Evolutionary conservation across 2,329 filamentous ascomycete species (phyloP).

Genomic region (Pseudocercospora vitis): DNA sequence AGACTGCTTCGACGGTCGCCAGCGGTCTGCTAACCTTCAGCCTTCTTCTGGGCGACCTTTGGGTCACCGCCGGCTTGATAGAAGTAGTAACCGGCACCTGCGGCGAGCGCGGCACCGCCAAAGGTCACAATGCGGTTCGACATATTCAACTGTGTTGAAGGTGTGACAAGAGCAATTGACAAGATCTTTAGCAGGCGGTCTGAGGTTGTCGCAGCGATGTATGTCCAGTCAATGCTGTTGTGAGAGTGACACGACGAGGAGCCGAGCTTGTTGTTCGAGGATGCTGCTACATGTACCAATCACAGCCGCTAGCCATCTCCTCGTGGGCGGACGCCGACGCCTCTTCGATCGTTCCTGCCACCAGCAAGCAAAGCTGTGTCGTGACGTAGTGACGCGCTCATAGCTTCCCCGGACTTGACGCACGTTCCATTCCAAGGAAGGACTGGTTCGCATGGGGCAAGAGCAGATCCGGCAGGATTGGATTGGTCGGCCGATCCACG

Average conservation of each 20-base stretch:
- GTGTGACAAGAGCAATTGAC: constrained; percentile 7
- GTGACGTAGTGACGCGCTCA: neutral
- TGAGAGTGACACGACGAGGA: neutral
- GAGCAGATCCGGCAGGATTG: neutral
- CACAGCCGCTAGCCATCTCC: constrained; percentile 1
- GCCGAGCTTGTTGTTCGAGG: neutral
- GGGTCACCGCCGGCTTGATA: constrained; percentile 81
- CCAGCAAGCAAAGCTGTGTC: neutral
- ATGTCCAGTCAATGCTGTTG: neutral
- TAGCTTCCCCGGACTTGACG: constrained; percentile 1
- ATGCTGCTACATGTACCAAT: neutral
- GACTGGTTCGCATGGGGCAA: neutral
- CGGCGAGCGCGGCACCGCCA: constrained; percentile 61
- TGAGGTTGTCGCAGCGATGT: too few relatives aligned
- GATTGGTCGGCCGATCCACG: neutral
- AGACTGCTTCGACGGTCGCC: too few relatives aligned
- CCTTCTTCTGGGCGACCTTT: constrained; percentile 79
- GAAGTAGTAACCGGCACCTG: constrained; percentile 80
- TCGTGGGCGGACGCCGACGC: neutral
- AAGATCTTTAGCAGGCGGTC: too few relatives aligned
- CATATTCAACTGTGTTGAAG: constrained; percentile 22
- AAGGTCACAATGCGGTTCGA: constrained; percentile 26
- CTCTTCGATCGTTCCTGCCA: constrained; percentile 1
- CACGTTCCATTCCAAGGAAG: neutral
- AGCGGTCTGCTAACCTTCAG: constrained; percentile 65